Base-by-base conservation (phyloP, 345 rosid species). In the Boechera stricta region DNA sequence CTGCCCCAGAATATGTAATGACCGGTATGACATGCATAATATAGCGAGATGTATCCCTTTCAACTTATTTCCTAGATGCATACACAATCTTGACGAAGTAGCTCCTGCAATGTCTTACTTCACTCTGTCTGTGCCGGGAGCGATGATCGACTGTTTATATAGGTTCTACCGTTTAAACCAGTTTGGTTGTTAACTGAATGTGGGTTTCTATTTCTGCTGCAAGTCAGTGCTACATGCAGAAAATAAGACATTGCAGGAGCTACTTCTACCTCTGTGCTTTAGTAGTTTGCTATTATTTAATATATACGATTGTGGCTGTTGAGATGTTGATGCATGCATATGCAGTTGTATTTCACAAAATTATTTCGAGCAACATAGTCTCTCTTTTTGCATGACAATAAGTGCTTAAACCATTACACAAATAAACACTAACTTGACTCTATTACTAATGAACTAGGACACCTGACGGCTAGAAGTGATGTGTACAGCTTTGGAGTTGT, bases 401-500 rank as follows among this genome's bases (percentile, higher is more conserved):
- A 51, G 28, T 51, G 61, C 69, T 61, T 49, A 62, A 35, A 45
- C 53, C 38, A 35, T 56, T 71, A 35, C 48, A 24, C 51, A 70
- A 9, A 28, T 71, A 64, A 52, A 48, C 62, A 57, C 68, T 79
- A 56, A 79, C 71, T 67, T 60, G 59, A 31, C 41, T 59, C 67
- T 13, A 1, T 66, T 53, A 59, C 58, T 2, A 65, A 75, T 84
- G 87, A 72, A 69, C 86, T 28, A 92, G 99, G 99, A 65, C 99
- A 95, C 80, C 78, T 95, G 75, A 95, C 97, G 73, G 97, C 97
- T 38, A 85, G 98, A 80, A 95, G 99, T 49, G 97, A 92, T 66
- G 98, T 95, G 41, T 92, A 88, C 84, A 95, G 99, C 85, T 95
- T 92, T 39, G 98, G 98, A 39, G 99, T 95, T 80, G 97, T 93